Conservation (phyloP, 106 monocot genomes). For the Hemerocallis citrina region DNA sequence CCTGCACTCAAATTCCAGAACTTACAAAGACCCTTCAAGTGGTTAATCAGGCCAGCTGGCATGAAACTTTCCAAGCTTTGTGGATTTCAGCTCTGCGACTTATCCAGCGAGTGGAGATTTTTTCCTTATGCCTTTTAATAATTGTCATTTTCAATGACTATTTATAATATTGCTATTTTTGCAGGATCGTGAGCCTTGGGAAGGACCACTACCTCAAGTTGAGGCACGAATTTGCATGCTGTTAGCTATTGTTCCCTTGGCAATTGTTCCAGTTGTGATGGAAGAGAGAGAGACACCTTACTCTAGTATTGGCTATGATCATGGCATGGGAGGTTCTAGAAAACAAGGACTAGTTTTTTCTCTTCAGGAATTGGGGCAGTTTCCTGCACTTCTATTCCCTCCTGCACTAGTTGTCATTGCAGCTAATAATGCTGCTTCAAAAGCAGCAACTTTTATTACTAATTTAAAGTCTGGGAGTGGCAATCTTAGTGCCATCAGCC, state of each 20-base stretch:
- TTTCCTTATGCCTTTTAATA: background rate
- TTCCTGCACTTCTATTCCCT: constrained; percentile 60
- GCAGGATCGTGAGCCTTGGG: constrained; percentile 67
- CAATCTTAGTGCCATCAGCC: constrained; percentile 19
- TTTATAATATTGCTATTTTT: constrained; percentile 1
- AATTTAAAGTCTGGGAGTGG: constrained; percentile 40
- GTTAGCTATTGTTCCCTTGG: constrained; percentile 68
- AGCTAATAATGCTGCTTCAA: constrained; percentile 81
- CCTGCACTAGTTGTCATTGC: constrained; percentile 52
- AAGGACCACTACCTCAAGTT: constrained; percentile 83
- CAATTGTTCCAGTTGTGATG: constrained; percentile 50
- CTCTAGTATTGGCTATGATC: constrained; percentile 1
- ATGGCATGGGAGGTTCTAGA: constrained; percentile 36
- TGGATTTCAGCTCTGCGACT: constrained; percentile 86
- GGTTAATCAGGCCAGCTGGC: constrained; percentile 84
- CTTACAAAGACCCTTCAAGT: constrained; percentile 68
- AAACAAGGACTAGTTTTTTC: constrained; percentile 65
- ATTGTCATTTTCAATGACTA: background rate
- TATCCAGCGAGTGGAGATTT: constrained; percentile 81
- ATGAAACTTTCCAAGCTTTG: constrained; percentile 88
- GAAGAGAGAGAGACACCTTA: constrained; percentile 28
- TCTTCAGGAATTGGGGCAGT: constrained; percentile 69
- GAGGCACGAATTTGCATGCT: constrained; percentile 84
- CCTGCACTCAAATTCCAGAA: constrained; percentile 26
- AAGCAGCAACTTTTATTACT: constrained; percentile 63